Evolutionary conservation across 305 asterid species (phyloP).

Genomic region (Salvia sclarea): DNA sequence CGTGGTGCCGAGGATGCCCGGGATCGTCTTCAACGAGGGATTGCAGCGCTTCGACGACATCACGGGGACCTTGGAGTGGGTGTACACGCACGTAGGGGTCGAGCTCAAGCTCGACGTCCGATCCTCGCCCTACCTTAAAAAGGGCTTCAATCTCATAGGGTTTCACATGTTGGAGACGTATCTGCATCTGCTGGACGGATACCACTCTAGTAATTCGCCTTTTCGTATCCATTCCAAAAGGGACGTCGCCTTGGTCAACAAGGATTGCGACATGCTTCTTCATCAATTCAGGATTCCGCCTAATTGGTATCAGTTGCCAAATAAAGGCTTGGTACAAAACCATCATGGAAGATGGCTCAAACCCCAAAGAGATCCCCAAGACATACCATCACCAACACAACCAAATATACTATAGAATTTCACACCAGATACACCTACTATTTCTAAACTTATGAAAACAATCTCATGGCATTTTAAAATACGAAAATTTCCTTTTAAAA

Average conservation of each 20-base stretch:
- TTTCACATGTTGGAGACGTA: constrained; percentile 76
- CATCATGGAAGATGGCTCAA: constrained; percentile 73
- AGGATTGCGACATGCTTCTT: constrained; percentile 67
- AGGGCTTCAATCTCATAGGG: constrained; percentile 57
- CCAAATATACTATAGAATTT: too few relatives aligned
- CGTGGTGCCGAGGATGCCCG: constrained; percentile 70
- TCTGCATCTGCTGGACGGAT: constrained; percentile 76
- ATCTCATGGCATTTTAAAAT: too few relatives aligned
- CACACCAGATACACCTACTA: too few relatives aligned
- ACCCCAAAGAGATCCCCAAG: constrained; percentile 68
- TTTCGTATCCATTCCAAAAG: constrained; percentile 61
- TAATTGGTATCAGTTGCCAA: constrained; percentile 64
- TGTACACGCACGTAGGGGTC: constrained; percentile 76
- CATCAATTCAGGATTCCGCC: constrained; percentile 71
- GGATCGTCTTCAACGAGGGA: constrained; percentile 66
- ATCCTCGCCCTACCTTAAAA: constrained; percentile 59
- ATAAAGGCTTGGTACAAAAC: constrained; percentile 64
- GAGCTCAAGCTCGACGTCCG: constrained; percentile 62
- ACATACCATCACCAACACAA: constrained; percentile 59
- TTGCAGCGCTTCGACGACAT: constrained; percentile 64
- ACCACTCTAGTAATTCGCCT: constrained; percentile 36
- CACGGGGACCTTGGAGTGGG: constrained; percentile 70
- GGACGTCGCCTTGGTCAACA: constrained; percentile 76
- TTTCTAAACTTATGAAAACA: too few relatives aligned
- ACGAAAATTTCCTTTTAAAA: too few relatives aligned